phyloP scores from a whole-genome alignment of 225 moss, liverwort and hornwort genomes.

The Antitrichia curtipendula region DNA sequence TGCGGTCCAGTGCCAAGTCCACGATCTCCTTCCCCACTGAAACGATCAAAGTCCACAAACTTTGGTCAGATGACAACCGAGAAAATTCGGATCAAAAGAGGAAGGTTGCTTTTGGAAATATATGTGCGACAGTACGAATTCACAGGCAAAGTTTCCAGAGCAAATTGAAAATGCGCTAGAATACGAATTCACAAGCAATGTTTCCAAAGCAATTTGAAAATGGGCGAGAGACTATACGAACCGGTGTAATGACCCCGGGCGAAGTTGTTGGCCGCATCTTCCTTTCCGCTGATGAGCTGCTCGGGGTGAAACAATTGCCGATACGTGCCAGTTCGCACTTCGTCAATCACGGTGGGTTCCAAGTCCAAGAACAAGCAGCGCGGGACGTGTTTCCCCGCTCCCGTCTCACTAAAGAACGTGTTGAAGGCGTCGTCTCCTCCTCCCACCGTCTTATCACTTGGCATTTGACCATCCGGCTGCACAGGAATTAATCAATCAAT shows the following conservation, averaged over 20 bases:
- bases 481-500: neutral
- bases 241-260: conserved; percentile 25
- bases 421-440: conserved; percentile 17
- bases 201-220: neutral
- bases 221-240: neutral
- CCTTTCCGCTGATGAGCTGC: conserved; percentile 28
- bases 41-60: neutral
- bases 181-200: neutral
- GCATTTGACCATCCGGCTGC: conserved; percentile 32
- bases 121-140: neutral
- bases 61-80: neutral
- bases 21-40: conserved; percentile 33
- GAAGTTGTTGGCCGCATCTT: conserved; percentile 35
- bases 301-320: conserved; percentile 25
- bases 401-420: conserved; percentile 25
- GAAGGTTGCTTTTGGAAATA: neutral
- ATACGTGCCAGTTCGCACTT: conserved; percentile 33
- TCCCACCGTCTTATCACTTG: conserved; percentile 24
- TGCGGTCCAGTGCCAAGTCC: conserved; percentile 17
- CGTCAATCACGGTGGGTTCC: conserved; percentile 27
- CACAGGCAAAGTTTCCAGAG: neutral
- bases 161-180: neutral
- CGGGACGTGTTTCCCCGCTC: conserved; percentile 32
- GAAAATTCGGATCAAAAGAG: neutral
- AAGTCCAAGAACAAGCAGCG: conserved; percentile 27